Base-by-base conservation (phyloP, 495 filamentous ascomycete species). In the Aspergillus haitiensis region DNA sequence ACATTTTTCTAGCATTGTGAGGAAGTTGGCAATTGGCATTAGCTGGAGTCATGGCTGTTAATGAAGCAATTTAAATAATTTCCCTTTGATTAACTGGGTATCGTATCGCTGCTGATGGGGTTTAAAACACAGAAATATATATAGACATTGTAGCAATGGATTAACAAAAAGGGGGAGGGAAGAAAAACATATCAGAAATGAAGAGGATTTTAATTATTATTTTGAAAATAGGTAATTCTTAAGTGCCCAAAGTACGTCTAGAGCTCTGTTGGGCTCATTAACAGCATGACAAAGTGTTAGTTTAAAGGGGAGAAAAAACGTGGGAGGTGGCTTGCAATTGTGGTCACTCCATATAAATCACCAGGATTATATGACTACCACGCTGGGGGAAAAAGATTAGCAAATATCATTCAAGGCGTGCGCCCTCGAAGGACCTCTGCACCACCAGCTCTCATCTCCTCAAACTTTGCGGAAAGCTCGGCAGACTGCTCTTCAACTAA, bases 381-480 rank as follows among this genome's bases (percentile, higher is more conserved):
- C 21, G 1, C 21, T 27, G 21, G 21, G 3, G 3, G 3, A 3
- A 27, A 27, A 27, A 27, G 3, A 27, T 27, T 1, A 27, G 21
- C 21, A 27, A 27, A 27, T 27, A 27, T 27, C 3, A 27, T 21
- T 75, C 57, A 72, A 50, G 64, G 67, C 39, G 67, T 70, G 52
- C 73, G 72, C 47, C 75, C 77, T 33, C 74, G 71, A 46, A 80
- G 56, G 21, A 80, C 72, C 48, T 76, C 73, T 15, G 70, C 68
- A 32, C 77, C 76, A 27, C 77, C 77, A 6, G 69, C 68, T 53
- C 74, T 72, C 75, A 80, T 80, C 45, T 73, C 75, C 2, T 70
- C 63, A 36, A 80, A 62, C 56, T 81, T 76, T 12, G 55, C 63
- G 33, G 72, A 74, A 9, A 82, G 55, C 9, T 77, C 75, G 10